Percentiles rank a stretch among this genome's conserved stretches.
Conservation (phyloP, 1,284 basidiomycete species). For the Leucoagaricus sp. region DNA sequence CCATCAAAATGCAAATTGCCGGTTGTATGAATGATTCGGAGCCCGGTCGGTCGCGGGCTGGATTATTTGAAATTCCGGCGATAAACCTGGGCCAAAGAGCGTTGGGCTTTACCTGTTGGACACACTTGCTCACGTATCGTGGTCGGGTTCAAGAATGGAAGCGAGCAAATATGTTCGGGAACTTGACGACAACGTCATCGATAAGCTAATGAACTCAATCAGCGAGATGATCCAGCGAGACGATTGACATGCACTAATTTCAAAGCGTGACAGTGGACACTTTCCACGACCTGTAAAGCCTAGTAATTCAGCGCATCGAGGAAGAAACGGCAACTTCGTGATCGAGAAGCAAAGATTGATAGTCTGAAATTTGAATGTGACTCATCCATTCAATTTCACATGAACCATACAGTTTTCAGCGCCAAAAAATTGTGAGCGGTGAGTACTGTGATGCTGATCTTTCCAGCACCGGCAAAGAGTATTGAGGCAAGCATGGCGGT, state of each 20-base stretch:
- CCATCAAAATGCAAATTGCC: constrained; percentile 12
- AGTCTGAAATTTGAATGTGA: not conserved
- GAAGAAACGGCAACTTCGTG: constrained; percentile 1
- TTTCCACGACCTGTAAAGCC: not conserved
- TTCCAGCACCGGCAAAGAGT: too few species aligned
- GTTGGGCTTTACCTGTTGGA: not conserved
- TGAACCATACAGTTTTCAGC: not conserved
- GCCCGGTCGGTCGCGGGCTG: not conserved
- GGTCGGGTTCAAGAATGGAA: not conserved
- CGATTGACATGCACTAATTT: not conserved
- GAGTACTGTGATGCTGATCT: too few species aligned
- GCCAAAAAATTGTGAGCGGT: not conserved
- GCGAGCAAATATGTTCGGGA: not conserved
- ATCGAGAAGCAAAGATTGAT: not conserved
- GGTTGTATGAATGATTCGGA: constrained; percentile 4
- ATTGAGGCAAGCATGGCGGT: not conserved
- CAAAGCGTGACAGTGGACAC: not conserved
- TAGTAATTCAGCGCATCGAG: not conserved
- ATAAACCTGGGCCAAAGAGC: not conserved
- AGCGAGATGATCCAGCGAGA: not conserved
- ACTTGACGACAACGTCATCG: not conserved
- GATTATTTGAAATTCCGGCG: constrained; percentile 7
- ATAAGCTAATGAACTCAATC: not conserved
- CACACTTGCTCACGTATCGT: not conserved
- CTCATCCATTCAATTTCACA: not conserved